A percentile compares a stretch with the other conserved stretches of the same genome.
Conservation (phyloP, 2,329 filamentous ascomycete genomes). For the Samsoniella hepiali region DNA sequence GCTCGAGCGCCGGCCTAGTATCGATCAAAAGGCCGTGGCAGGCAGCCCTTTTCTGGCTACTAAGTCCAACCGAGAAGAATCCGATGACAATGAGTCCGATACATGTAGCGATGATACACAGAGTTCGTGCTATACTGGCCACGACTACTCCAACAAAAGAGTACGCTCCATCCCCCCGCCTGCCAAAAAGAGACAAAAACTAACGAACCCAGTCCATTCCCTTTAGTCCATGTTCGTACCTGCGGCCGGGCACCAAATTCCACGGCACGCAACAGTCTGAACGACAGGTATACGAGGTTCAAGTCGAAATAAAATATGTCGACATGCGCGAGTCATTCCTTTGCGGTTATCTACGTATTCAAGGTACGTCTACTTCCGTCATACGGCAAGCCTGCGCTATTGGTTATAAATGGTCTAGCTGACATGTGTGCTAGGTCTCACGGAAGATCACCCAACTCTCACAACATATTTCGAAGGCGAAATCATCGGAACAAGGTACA, state of each 20-base stretch:
- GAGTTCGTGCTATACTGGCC: conserved; percentile 12
- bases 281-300: conserved; percentile 87
- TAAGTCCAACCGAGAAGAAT: not conserved
- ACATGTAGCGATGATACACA: conserved; percentile 5
- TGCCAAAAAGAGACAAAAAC: not conserved
- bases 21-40: not conserved
- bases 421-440: conserved; percentile 61
- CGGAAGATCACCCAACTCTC: conserved; percentile 92
- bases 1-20: not conserved
- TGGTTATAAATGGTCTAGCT: conserved; percentile 9
- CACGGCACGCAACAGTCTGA: conserved; percentile 90
- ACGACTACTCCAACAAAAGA: conserved; percentile 39
- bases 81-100: not conserved
- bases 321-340: conserved; percentile 92
- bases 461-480: conserved; percentile 98
- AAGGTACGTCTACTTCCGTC: conserved; percentile 56
- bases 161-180: conserved; percentile 37
- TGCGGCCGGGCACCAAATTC: conserved; percentile 85
- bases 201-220: conserved; percentile 60
- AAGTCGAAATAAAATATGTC: conserved; percentile 95
- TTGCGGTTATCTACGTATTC: conserved; percentile 91
- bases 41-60: not conserved
- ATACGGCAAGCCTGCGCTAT: conserved; percentile 24
- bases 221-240: conserved; percentile 77
- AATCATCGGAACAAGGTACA: conserved; percentile 92